phyloP scores from a whole-genome alignment of 2,329 filamentous ascomycete genomes.

The Trichoderma guizhouense region DNA sequence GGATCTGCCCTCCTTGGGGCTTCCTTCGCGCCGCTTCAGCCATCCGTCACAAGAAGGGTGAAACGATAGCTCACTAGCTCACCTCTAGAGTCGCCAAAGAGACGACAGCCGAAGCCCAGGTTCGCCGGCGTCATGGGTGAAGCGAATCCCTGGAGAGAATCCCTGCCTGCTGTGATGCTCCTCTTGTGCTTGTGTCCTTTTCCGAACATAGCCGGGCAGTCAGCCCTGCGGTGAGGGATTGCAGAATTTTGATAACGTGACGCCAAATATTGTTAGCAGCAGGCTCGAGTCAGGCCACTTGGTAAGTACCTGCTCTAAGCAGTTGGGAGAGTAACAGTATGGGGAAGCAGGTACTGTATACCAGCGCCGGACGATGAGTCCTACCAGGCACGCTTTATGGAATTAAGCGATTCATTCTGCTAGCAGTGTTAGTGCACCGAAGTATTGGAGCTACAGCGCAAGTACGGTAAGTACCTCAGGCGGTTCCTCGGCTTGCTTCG shows the following conservation, averaged over 20 bases:
- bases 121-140: not conserved
- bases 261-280: not conserved
- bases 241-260: slow-evolving; percentile 4
- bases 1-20: not conserved
- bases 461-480: not conserved
- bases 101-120: slow-evolving; percentile 4
- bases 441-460: not conserved
- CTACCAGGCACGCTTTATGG: not conserved
- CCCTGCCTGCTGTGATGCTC: not conserved
- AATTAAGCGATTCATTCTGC: not conserved
- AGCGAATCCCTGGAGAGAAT: not conserved
- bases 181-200: not conserved
- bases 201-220: slow-evolving; percentile 2
- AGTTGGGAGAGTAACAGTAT: not conserved
- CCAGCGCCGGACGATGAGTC: not conserved
- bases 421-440: not conserved
- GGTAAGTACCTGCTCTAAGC: not conserved
- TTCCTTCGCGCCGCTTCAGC: not conserved
- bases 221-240: slow-evolving; percentile 1
- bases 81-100: not conserved
- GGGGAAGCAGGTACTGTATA: not conserved
- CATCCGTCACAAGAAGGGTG: not conserved
- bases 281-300: slow-evolving; percentile 1
- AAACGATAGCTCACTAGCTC: slow-evolving; percentile 4
- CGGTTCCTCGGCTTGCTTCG: not conserved